Evolutionary conservation across 768 basidiomycete species (phyloP).

Genomic region (Amylocystis lapponica): DNA sequence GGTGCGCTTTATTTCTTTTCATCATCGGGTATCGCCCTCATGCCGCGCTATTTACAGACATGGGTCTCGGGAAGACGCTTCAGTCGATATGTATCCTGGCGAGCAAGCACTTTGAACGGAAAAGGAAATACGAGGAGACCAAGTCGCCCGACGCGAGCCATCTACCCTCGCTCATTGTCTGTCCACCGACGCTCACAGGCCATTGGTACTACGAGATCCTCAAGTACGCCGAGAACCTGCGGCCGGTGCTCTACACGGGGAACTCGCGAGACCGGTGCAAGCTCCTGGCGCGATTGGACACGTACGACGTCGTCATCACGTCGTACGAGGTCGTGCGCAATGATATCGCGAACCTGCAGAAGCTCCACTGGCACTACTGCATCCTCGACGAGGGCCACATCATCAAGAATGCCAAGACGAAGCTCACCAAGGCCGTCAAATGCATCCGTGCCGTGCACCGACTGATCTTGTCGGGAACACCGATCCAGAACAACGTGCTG

Average conservation of each 20-base stretch:
- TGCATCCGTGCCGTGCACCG: conserved; percentile 86
- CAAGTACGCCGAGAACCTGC: conserved; percentile 83
- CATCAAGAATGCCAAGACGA: conserved; percentile 98
- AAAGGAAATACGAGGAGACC: conserved; percentile 58
- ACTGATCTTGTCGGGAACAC: conserved; percentile 92
- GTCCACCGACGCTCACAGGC: conserved; percentile 95
- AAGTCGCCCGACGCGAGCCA: conserved; percentile 73
- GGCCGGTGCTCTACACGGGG: conserved; percentile 85
- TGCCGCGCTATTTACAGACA: conserved; percentile 64
- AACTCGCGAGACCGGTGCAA: conserved; percentile 74
- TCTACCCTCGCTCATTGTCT: conserved; percentile 90
- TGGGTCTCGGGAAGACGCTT: conserved; percentile 97
- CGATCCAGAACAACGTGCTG: conserved; percentile 97
- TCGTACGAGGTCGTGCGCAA: conserved; percentile 98
- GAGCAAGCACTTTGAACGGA: conserved; percentile 87
- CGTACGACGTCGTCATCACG: conserved; percentile 89
- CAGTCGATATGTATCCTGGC: conserved; percentile 97
- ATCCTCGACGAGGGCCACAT: conserved; percentile 97
- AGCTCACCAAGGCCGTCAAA: conserved; percentile 95
- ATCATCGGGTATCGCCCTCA: neutral
- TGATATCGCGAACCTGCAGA: conserved; percentile 73
- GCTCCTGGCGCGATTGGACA: conserved; percentile 56
- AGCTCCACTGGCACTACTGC: conserved; percentile 88
- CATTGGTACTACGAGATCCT: conserved; percentile 99
- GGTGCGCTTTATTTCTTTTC: conserved; percentile 44